Conservation (phyloP, 805 yeast species). For the Cyberlindnera suaveolens region DNA sequence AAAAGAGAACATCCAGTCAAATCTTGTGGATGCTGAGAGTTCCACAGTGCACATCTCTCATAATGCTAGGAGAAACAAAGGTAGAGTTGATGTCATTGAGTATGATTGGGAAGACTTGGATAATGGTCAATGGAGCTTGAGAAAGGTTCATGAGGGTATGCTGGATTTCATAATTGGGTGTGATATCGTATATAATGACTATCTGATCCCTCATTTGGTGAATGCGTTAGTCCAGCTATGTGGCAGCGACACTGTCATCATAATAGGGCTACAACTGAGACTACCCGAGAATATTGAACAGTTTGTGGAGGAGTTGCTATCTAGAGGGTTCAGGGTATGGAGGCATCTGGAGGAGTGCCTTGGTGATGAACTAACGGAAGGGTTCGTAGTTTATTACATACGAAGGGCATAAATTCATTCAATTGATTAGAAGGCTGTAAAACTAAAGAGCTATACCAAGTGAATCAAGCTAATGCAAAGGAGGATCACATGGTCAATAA, state of each 20-base stretch:
- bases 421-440: background rate
- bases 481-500: background rate
- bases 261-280: constrained; percentile 49
- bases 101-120: constrained; percentile 57
- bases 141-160: constrained; percentile 4
- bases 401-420: background rate
- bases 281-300: constrained; percentile 42
- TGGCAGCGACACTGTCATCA: constrained; percentile 28
- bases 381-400: constrained; percentile 41
- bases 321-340: constrained; percentile 30
- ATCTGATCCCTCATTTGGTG: constrained; percentile 43
- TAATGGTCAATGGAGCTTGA: constrained; percentile 25
- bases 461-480: too few relatives aligned
- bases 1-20: constrained; percentile 37
- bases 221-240: constrained; percentile 34
- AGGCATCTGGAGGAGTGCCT: constrained; percentile 29
- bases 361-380: constrained; percentile 28
- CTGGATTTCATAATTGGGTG: constrained; percentile 53
- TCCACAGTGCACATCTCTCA: constrained; percentile 14
- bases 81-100: constrained; percentile 38
- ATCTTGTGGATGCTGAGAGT: constrained; percentile 25
- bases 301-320: constrained; percentile 33
- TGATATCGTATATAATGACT: constrained; percentile 63
- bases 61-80: constrained; percentile 2
- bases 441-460: too few relatives aligned